Conservation (phyloP, 176 grass and related monocot species). For the Triticum timopheevii region DNA sequence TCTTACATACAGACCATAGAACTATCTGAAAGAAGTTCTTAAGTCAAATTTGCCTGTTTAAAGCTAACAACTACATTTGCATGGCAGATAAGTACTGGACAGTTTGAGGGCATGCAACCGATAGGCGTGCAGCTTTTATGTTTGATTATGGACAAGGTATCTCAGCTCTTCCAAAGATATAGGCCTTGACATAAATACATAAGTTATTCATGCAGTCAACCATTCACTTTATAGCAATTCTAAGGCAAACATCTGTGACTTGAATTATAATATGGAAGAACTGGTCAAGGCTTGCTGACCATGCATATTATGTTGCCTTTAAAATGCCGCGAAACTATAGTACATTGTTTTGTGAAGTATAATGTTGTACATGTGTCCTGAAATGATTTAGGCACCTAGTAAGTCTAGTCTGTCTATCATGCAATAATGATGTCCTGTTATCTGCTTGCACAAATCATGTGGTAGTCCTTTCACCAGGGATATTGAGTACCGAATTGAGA, state of each 20-base stretch:
- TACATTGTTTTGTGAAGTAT: neutral
- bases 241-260: slow-evolving; percentile 30
- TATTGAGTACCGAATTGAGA: neutral
- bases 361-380: slow-evolving; percentile 1
- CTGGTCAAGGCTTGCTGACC: neutral
- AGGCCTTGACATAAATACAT: slow-evolving; percentile 13
- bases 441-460: neutral
- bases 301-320: slow-evolving; percentile 12
- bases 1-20: slow-evolving; percentile 20
- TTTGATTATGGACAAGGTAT: slow-evolving; percentile 97
- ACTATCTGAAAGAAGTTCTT: slow-evolving; percentile 9
- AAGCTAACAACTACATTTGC: slow-evolving; percentile 30
- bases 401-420: slow-evolving; percentile 1
- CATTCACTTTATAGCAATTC: neutral
- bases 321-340: neutral
- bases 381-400: neutral
- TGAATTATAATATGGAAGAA: slow-evolving; percentile 6
- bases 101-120: slow-evolving; percentile 96
- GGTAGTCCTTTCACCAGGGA: slow-evolving; percentile 5
- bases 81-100: slow-evolving; percentile 88
- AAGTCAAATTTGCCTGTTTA: slow-evolving; percentile 11
- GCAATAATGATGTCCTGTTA: neutral
- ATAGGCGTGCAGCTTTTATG: slow-evolving; percentile 83
- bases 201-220: neutral
- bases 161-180: slow-evolving; percentile 18